These are phyloP conservation scores for Acer negundo DNA, from an alignment of 345 rosid species.

Conservation along the genomic window DNA sequence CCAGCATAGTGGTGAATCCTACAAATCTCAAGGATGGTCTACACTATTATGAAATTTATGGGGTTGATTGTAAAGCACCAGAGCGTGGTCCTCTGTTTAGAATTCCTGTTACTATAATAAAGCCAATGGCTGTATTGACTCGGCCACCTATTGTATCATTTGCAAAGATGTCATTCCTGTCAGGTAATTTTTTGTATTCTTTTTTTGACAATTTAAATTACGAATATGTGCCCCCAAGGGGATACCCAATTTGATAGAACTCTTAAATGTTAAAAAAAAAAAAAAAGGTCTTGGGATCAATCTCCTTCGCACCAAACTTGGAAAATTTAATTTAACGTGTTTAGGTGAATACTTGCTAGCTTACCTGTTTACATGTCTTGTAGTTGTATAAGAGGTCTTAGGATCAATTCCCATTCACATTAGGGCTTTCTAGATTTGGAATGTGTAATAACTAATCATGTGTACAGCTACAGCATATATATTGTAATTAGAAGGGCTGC, in stretches of 20 bases:
- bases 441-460: too few relatives aligned
- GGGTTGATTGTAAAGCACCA: slow-evolving; percentile 92
- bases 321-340: too few relatives aligned
- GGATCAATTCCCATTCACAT: too few relatives aligned
- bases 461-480: too few relatives aligned
- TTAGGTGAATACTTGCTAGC: too few relatives aligned
- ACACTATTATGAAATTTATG: slow-evolving; percentile 88
- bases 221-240: neutral
- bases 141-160: slow-evolving; percentile 75
- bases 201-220: neutral
- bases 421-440: too few relatives aligned
- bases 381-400: neutral
- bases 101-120: slow-evolving; percentile 82
- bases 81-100: slow-evolving; percentile 93
- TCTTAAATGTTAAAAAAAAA: too few relatives aligned
- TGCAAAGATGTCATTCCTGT: slow-evolving; percentile 72
- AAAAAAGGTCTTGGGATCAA: too few relatives aligned
- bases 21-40: slow-evolving; percentile 76
- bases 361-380: neutral
- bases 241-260: too few relatives aligned
- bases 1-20: slow-evolving; percentile 94
- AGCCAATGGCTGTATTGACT: slow-evolving; percentile 59
- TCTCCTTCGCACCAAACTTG: too few relatives aligned
- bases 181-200: slow-evolving; percentile 51
- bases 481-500: too few relatives aligned